Percentiles rank a stretch among this genome's conserved stretches.
Evolutionary conservation across 768 basidiomycete genomes (phyloP).

Genomic region (Termitomyces sp.): DNA sequence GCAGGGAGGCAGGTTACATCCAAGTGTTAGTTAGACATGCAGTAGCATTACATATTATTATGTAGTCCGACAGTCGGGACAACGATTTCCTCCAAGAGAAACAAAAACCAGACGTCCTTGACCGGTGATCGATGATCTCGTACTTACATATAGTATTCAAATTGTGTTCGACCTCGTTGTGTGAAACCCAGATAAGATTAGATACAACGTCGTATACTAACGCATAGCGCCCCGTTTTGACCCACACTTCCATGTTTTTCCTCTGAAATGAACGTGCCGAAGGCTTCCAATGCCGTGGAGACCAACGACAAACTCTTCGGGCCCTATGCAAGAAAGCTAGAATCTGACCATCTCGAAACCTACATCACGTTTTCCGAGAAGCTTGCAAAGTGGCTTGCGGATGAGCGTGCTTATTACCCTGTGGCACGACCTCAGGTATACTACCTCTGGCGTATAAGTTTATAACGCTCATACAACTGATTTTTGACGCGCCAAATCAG

Average conservation of each 20-base stretch:
- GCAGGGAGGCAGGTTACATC: background rate
- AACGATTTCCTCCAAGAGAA: background rate
- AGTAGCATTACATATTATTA: too few species aligned
- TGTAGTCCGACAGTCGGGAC: background rate
- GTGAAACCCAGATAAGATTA: constrained; percentile 12
- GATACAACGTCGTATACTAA: background rate
- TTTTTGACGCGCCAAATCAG: constrained; percentile 22
- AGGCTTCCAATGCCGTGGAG: constrained; percentile 13
- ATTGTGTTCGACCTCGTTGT: too few species aligned
- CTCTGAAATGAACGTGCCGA: constrained; percentile 5
- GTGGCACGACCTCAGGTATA: constrained; percentile 46
- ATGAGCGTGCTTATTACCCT: constrained; percentile 50
- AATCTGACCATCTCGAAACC: constrained; percentile 19
- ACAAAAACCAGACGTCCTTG: background rate
- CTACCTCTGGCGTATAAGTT: background rate
- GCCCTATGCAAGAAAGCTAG: constrained; percentile 28
- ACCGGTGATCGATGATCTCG: too few species aligned
- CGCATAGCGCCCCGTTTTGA: background rate
- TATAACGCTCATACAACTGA: background rate
- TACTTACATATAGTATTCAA: too few species aligned
- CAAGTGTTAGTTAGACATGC: background rate
- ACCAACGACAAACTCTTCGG: constrained; percentile 38
- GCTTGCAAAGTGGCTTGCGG: constrained; percentile 41
- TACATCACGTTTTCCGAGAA: constrained; percentile 30
- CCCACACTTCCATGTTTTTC: constrained; percentile 2